Evolutionary conservation across 441 rosid genomes (phyloP).

Genomic region (Populus trichocarpa): DNA sequence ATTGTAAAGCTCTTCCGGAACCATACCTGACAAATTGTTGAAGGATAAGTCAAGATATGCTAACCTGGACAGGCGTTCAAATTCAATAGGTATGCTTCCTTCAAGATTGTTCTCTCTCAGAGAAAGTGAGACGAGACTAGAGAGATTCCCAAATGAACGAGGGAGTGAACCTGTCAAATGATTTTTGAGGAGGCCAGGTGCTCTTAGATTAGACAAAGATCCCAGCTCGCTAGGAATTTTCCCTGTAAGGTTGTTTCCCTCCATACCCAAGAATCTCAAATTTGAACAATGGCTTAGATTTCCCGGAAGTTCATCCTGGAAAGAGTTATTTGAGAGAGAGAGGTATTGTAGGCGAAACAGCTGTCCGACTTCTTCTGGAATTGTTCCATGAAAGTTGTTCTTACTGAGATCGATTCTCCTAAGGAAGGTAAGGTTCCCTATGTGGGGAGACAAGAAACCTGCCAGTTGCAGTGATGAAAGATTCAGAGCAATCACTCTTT

Average conservation of each 20-base stretch:
- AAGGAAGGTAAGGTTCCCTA: conserved; percentile 1
- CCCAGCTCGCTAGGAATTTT: neutral
- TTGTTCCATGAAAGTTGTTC: neutral
- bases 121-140: neutral
- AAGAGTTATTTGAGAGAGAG: neutral
- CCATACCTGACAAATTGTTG: neutral
- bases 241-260: neutral
- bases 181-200: neutral
- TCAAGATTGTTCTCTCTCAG: neutral
- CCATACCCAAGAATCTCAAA: neutral
- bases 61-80: neutral
- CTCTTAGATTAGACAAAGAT: neutral
- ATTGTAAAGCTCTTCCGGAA: neutral
- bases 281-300: neutral
- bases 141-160: neutral
- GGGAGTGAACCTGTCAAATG: neutral
- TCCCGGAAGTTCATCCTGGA: neutral
- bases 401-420: neutral
- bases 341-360: neutral
- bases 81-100: neutral
- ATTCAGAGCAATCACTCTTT: neutral
- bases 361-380: neutral
- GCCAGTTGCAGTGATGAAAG: neutral
- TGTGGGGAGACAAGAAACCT: neutral
- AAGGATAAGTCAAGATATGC: neutral